phyloP scores from a whole-genome alignment of 331 rosid genomes.

The Quercus lobata region DNA sequence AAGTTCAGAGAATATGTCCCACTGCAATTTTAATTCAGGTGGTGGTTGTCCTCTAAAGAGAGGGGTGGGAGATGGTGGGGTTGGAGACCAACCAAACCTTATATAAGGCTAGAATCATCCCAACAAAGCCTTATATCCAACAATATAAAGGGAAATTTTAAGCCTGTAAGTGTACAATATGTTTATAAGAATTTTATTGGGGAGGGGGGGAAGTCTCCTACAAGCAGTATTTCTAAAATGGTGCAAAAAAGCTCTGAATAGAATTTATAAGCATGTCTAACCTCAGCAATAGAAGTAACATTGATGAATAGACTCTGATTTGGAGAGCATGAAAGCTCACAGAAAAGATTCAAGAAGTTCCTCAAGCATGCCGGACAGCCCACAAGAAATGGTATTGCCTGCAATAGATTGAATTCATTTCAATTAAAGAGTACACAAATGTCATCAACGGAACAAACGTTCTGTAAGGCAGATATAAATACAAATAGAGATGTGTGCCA shows the following conservation, averaged over 20 bases:
- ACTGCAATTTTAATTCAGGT: background rate
- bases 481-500: background rate
- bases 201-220: background rate
- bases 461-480: background rate
- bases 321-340: conserved; percentile 96
- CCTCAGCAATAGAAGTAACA: conserved; percentile 78
- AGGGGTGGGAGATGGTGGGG: background rate
- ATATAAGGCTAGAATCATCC: background rate
- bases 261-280: conserved; percentile 29
- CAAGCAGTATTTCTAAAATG: conserved; percentile 11
- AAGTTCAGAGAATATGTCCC: background rate
- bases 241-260: conserved; percentile 9
- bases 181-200: background rate
- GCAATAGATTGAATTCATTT: conserved; percentile 25
- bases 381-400: conserved; percentile 93
- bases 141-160: conserved; percentile 3
- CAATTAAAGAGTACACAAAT: background rate
- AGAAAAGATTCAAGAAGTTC: conserved; percentile 89
- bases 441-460: background rate
- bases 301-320: conserved; percentile 82
- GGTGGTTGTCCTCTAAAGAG: background rate
- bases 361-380: conserved; percentile 99
- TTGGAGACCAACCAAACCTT: conserved; percentile 8
- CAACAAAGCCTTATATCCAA: background rate
- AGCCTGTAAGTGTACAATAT: conserved; percentile 10